These are phyloP conservation scores for Russula sp. DNA, from an alignment of 768 basidiomycete species.

Conservation along the genomic window DNA sequence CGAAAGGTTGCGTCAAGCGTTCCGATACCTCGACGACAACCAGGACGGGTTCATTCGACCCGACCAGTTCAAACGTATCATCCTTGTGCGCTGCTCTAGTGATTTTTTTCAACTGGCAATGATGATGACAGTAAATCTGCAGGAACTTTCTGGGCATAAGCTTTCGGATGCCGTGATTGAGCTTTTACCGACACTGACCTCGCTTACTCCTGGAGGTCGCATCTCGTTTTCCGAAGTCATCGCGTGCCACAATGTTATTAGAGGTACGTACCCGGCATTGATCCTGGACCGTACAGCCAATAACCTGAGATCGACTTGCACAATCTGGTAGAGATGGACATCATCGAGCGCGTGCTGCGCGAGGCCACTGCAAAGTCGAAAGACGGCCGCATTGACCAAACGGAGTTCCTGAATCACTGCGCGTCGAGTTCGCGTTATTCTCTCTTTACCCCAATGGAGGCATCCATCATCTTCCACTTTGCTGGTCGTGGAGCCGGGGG, in stretches of 20 bases:
- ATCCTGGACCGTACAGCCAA: not conserved
- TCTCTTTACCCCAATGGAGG: constrained; percentile 96
- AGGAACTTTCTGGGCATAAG: constrained; percentile 98
- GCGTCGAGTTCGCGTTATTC: constrained; percentile 85
- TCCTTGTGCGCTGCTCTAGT: constrained; percentile 52
- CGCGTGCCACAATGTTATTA: constrained; percentile 94
- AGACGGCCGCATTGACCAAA: constrained; percentile 92
- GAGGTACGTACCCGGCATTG: constrained; percentile 46
- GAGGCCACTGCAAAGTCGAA: constrained; percentile 86
- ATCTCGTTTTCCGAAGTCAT: constrained; percentile 96
- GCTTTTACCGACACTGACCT: constrained; percentile 85
- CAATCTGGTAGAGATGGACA: constrained; percentile 74
- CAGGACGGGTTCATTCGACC: constrained; percentile 91
- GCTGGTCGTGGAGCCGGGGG: constrained; percentile 69
- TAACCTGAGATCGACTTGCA: constrained; percentile 4
- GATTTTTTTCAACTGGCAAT: not conserved
- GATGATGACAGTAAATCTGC: constrained; percentile 8
- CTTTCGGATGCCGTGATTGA: constrained; percentile 91
- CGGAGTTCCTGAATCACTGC: constrained; percentile 91
- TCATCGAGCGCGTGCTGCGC: constrained; percentile 87
- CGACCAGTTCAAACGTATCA: constrained; percentile 91
- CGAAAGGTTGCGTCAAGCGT: constrained; percentile 93
- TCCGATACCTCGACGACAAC: constrained; percentile 83
- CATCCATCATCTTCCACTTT: constrained; percentile 97
- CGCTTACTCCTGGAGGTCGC: constrained; percentile 77